Conservation (phyloP, 2,329 filamentous ascomycete species). For the Phoma sp. region DNA sequence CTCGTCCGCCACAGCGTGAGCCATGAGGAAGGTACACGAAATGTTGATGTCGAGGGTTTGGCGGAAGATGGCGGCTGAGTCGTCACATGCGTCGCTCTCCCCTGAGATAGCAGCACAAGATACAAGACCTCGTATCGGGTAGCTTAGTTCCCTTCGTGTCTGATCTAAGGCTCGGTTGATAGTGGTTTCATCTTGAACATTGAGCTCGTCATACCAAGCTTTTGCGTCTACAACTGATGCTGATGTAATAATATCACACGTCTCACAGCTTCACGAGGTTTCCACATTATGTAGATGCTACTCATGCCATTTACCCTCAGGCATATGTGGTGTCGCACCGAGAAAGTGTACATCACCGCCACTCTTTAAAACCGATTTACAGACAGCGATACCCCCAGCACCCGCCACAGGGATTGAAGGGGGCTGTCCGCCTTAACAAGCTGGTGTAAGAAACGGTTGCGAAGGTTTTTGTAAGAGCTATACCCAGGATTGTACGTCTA, state of each 20-base stretch:
- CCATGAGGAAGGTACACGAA: constrained; percentile 46
- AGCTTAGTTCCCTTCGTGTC: constrained; percentile 17
- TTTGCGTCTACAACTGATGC: not conserved
- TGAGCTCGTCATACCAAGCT: constrained; percentile 24
- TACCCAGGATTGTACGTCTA: constrained; percentile 31
- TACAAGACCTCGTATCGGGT: constrained; percentile 35
- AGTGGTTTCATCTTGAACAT: constrained; percentile 31
- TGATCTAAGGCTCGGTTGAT: constrained; percentile 20
- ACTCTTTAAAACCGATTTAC: constrained; percentile 33
- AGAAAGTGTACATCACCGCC: constrained; percentile 35
- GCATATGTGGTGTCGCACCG: constrained; percentile 14
- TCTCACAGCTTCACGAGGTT: not conserved
- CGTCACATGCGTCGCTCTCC: constrained; percentile 42
- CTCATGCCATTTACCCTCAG: not conserved
- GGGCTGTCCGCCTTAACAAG: not conserved
- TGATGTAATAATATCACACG: not conserved
- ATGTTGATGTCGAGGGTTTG: constrained; percentile 49
- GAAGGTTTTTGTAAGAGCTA: not conserved
- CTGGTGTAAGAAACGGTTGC: not conserved
- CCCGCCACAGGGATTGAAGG: constrained; percentile 36
- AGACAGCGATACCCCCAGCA: constrained; percentile 32
- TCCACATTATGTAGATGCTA: not conserved
- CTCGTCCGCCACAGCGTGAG: constrained; percentile 41
- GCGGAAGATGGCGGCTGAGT: constrained; percentile 41
- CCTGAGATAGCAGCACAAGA: constrained; percentile 40